A percentile compares a stretch with the other conserved stretches of the same genome.
Evolutionary conservation across 1,284 basidiomycete species (phyloP).

Genomic region (Melampsora americana): DNA sequence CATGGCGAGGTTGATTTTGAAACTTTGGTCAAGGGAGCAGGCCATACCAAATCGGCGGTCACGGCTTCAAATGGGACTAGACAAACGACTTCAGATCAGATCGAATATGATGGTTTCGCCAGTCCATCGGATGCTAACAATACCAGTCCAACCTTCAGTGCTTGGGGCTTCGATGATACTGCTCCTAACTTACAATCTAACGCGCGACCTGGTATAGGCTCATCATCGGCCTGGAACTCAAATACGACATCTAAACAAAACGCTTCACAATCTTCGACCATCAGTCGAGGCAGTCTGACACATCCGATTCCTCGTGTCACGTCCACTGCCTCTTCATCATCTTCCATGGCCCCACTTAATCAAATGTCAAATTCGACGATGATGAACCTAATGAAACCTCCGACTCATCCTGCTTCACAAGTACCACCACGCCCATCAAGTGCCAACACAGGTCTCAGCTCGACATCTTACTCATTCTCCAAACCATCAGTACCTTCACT

Average conservation of each 20-base stretch:
- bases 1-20: slow-evolving; percentile 50
- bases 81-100: neutral
- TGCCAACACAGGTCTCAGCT: neutral
- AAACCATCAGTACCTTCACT: neutral
- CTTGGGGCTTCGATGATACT: slow-evolving; percentile 35
- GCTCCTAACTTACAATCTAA: neutral
- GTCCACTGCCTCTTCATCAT: neutral
- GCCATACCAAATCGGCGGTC: neutral
- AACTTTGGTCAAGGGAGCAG: slow-evolving; percentile 49
- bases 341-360: neutral
- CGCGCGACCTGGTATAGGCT: slow-evolving; percentile 47
- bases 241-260: neutral
- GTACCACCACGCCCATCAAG: slow-evolving; percentile 3
- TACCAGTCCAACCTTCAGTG: slow-evolving; percentile 21
- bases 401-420: neutral
- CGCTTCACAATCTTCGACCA: neutral
- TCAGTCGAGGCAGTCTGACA: neutral
- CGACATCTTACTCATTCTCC: neutral
- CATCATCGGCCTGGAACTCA: neutral
- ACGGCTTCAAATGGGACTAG: neutral
- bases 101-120: neutral
- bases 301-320: neutral
- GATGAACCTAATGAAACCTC: neutral
- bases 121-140: slow-evolving; percentile 1
- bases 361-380: neutral